These are phyloP conservation scores for Annulohypoxylon truncatum DNA, from an alignment of 2,329 filamentous ascomycete species.

Conservation along the genomic window DNA sequence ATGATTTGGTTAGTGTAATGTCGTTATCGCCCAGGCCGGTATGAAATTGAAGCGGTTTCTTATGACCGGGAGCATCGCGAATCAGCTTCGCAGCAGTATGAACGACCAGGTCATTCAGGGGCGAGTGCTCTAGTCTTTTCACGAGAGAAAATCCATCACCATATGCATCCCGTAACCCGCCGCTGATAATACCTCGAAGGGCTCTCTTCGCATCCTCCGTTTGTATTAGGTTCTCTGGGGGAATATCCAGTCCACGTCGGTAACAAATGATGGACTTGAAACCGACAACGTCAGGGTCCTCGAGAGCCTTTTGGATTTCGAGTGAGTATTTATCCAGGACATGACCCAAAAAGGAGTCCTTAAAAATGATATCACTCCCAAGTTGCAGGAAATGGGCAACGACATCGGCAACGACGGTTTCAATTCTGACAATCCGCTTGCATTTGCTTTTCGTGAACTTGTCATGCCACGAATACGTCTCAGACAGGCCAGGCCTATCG, in stretches of 20 bases:
- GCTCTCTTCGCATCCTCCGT: constrained; percentile 55
- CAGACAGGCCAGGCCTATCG: constrained; percentile 64
- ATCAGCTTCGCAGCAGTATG: constrained; percentile 71
- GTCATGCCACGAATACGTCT: constrained; percentile 73
- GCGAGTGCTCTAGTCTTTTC: constrained; percentile 69
- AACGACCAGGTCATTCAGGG: constrained; percentile 77
- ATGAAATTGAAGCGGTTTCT: constrained; percentile 85
- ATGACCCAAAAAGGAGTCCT: neutral
- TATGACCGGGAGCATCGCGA: constrained; percentile 56
- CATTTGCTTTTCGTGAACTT: constrained; percentile 71
- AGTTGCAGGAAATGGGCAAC: constrained; percentile 56
- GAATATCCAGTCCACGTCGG: constrained; percentile 76
- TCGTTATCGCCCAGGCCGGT: constrained; percentile 86
- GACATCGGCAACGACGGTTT: constrained; percentile 74
- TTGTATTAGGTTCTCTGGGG: constrained; percentile 52
- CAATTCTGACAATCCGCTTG: constrained; percentile 82
- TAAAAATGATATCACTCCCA: neutral
- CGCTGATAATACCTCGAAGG: constrained; percentile 52
- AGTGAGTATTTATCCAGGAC: constrained; percentile 63
- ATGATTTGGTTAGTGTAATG: constrained; percentile 75
- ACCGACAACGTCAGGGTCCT: constrained; percentile 75
- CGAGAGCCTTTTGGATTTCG: constrained; percentile 67
- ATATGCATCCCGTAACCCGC: constrained; percentile 44
- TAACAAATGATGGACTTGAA: constrained; percentile 91
- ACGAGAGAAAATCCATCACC: constrained; percentile 46